Percentiles rank a stretch among this genome's conserved stretches.
These are phyloP conservation scores for Trypanosomatidae sp. DNA, from an alignment of 208 protist genomes.

Conservation along the genomic window DNA sequence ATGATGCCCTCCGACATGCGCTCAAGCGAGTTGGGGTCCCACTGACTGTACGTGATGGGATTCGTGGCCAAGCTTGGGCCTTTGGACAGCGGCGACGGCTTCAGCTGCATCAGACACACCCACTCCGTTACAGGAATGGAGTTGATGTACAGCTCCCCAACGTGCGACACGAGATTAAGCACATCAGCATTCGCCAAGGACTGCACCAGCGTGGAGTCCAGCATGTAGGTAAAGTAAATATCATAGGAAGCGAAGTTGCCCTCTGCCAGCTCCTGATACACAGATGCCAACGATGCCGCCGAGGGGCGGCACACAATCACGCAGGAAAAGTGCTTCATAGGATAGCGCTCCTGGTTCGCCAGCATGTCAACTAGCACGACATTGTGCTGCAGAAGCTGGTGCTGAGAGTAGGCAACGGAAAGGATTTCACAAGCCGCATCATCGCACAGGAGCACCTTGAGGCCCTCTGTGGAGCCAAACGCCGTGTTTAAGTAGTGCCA, in stretches of 20 bases:
- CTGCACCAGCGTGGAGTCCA: constrained; percentile 78
- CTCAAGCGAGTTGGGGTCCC: constrained; percentile 58
- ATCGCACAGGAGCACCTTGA: constrained; percentile 97
- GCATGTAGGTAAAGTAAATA: constrained; percentile 94
- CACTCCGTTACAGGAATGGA: constrained; percentile 91
- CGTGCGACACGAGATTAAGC: constrained; percentile 89
- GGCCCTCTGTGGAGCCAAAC: constrained; percentile 44
- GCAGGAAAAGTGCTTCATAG: constrained; percentile 95
- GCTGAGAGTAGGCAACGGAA: constrained; percentile 94
- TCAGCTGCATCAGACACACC: constrained; percentile 69
- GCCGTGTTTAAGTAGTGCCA: constrained; percentile 75
- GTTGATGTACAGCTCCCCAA: constrained; percentile 95
- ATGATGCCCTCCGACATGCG: constrained; percentile 80
- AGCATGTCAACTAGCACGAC: constrained; percentile 97
- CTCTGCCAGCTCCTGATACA: constrained; percentile 92
- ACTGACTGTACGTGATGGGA: constrained; percentile 78
- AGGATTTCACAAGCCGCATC: constrained; percentile 94
- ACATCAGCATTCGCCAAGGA: constrained; percentile 95
- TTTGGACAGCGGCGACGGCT: constrained; percentile 43
- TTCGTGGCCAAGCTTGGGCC: constrained; percentile 47
- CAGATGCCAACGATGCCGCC: constrained; percentile 70
- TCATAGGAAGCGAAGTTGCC: constrained; percentile 87
- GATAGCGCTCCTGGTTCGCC: constrained; percentile 80
- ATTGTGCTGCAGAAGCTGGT: constrained; percentile 96
- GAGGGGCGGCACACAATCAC: constrained; percentile 93